Base-by-base conservation (phyloP, 768 basidiomycete species). In the Pulveroboletus sp. region DNA sequence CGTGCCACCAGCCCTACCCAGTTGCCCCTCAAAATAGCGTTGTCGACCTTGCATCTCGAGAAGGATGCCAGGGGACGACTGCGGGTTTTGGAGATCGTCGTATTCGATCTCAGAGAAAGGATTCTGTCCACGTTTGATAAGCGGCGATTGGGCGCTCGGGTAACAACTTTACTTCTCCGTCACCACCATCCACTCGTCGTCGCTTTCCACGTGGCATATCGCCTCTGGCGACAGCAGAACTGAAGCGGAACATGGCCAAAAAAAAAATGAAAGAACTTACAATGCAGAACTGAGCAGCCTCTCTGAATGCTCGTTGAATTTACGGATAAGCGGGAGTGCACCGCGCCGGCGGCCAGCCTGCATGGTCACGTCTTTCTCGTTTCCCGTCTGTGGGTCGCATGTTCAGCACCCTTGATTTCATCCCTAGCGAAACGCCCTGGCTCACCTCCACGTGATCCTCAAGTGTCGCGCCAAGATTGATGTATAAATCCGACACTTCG, bases 301-400 rank as follows among this genome's bases (percentile, higher is more conserved):
- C 58, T 95, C 92, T 0, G 93, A 96, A 67, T 99, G 96, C 62
- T 97, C 93, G 61, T 98, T 99, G 71, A 99, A 98, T 64, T 94
- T 89, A 43, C 95, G 79, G 56, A 99, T 98, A 41, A 98, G 76
- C 0, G 96, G 96, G 21, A 99, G 69, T 11, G 90, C 88, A 32
- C 85, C 86, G 43, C 83, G 78, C 66, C 96, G 89, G 60, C 86
- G 80, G 14, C 96, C 96, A 12, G 95, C 83, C 65, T 91, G 91
- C 96, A 98, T 99, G 1, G 96, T 98, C 21, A 89, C 64, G 59
- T 99, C 96, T 65, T 79, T 84, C 56, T 85, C 82, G 58, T 95
- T 95, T 17, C 91, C 90, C 3, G 89, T 89, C 91, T 96, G 56
- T 30, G 27, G 32, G 43, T 21, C 47, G 10, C 18, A 24, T 35